Evolutionary conservation across 1,284 basidiomycete species (phyloP), one percentile per base, ranked within the genome.

Genomic region (Ganoderma sinense): DNA sequence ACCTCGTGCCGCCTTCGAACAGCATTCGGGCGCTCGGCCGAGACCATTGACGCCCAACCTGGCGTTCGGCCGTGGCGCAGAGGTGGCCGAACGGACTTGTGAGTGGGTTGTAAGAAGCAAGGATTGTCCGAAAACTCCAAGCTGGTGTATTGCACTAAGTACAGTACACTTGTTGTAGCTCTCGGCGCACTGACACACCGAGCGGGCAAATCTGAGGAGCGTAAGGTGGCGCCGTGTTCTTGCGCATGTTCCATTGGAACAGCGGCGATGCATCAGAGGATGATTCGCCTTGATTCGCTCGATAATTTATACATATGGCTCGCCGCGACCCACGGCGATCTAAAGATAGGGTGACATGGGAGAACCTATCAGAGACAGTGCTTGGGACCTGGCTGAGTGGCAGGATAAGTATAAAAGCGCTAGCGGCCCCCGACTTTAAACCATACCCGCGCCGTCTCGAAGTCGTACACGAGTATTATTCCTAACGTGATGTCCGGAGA

Each of bases 401-500:
- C 36, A 36, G 36, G 10, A 10, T 10, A 10, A 14, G 26, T 53
- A 53, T 53, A 53, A 13, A 31, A 53, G 51, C 1, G 11, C 23
- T 5, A 6, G 6, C 26, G 18, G 11, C 4, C 33, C 7, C 4
- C 36, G n/a, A n/a, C n/a, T 16, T 45, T 16, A 13, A 31, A 59
- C 31, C 31, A 13, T 36, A 10, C 33, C 14, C 61, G 3, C 39
- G 43, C 40, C 4, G 45, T 48, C n/a, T n/a, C n/a, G n/a, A n/a
- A n/a, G n/a, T 10, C 18, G 13, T 14, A 43, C 20, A 6, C 45
- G 3, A 23, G 45, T 18, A 10, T n/a, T 18, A 61, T 14, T 41
- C n/a, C 39, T 20, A 26, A 29, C 26, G 33, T 26, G 43, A 45
- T 59, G 55, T 58, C 55, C 14, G 58, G 7, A 29, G 75, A 13